Percentiles rank a stretch among this genome's conserved stretches.
Conservation (phyloP, 2,329 filamentous ascomycete genomes). For the Alternaria alternata region DNA sequence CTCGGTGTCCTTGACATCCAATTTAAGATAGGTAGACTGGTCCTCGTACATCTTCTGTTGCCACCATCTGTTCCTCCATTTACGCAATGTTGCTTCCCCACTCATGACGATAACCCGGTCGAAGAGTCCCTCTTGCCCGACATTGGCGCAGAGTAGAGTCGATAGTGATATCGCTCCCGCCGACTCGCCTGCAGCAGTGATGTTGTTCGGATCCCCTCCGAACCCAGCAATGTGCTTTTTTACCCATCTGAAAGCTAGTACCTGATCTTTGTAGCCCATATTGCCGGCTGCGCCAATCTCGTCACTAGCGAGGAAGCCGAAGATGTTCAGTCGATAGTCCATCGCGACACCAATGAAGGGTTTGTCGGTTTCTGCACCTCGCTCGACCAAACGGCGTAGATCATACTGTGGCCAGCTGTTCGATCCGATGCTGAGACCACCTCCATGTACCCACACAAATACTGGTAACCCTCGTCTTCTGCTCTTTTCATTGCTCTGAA, state of each 20-base stretch:
- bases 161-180: conserved; percentile 53
- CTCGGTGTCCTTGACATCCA: conserved; percentile 17
- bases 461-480: conserved; percentile 54
- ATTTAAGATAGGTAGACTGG: conserved; percentile 30
- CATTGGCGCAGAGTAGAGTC: conserved; percentile 37
- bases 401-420: conserved; percentile 64
- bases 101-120: conserved; percentile 43
- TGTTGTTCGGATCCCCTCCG: conserved; percentile 49
- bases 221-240: conserved; percentile 50
- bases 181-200: conserved; percentile 57
- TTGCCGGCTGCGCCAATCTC: conserved; percentile 53
- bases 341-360: conserved; percentile 56
- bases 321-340: conserved; percentile 45
- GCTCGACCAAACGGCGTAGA: conserved; percentile 54
- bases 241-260: conserved; percentile 50
- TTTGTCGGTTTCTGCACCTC: conserved; percentile 53
- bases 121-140: conserved; percentile 34
- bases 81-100: conserved; percentile 40
- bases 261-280: conserved; percentile 47
- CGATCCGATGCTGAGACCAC: conserved; percentile 59
- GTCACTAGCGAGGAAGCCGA: conserved; percentile 54
- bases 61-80: conserved; percentile 36
- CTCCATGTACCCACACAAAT: conserved; percentile 63
- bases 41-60: conserved; percentile 38
- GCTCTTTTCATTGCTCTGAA: not conserved